Evolutionary conservation across 2,329 filamentous ascomycete species (phyloP).

Genomic region (Fulvia fulva): DNA sequence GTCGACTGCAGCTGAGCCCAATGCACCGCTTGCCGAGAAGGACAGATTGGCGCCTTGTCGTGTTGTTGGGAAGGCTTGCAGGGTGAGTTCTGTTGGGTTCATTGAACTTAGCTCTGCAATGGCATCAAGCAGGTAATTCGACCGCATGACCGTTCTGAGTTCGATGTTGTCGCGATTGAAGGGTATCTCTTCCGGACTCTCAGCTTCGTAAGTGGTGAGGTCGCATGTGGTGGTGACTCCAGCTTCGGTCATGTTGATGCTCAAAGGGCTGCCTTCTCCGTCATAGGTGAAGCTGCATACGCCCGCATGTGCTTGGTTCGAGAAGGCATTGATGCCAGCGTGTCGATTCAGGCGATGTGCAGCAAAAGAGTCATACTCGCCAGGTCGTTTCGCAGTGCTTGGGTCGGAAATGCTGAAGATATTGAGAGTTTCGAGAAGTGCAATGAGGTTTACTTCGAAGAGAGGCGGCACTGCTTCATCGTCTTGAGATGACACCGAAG

Average conservation of each 20-base stretch:
- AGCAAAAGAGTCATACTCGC: slow-evolving; percentile 38
- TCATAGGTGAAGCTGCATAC: slow-evolving; percentile 80
- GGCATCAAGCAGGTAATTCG: slow-evolving; percentile 67
- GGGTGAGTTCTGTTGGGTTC: slow-evolving; percentile 54
- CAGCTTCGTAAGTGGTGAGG: slow-evolving; percentile 69
- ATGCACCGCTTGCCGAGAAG: slow-evolving; percentile 61
- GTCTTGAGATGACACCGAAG: slow-evolving; percentile 34
- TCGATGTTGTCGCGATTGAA: slow-evolving; percentile 74
- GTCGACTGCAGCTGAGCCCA: slow-evolving; percentile 59
- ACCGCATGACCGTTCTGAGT: slow-evolving; percentile 94
- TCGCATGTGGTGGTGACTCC: slow-evolving; percentile 87
- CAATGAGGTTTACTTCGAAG: slow-evolving; percentile 83
- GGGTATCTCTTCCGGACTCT: slow-evolving; percentile 68
- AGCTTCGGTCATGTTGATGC: slow-evolving; percentile 79
- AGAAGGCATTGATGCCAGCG: slow-evolving; percentile 65
- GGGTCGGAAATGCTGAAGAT: slow-evolving; percentile 73
- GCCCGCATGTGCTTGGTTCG: slow-evolving; percentile 74
- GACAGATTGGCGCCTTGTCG: slow-evolving; percentile 60
- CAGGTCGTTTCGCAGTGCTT: slow-evolving; percentile 30
- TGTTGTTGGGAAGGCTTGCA: slow-evolving; percentile 41
- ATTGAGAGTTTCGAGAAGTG: slow-evolving; percentile 87
- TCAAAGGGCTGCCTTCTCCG: slow-evolving; percentile 70
- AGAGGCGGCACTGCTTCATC: slow-evolving; percentile 53
- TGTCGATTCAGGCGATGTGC: slow-evolving; percentile 35
- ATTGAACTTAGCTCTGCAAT: slow-evolving; percentile 65